phyloP scores from a whole-genome alignment of 345 rosid genomes.

The Cardamine occulta region DNA sequence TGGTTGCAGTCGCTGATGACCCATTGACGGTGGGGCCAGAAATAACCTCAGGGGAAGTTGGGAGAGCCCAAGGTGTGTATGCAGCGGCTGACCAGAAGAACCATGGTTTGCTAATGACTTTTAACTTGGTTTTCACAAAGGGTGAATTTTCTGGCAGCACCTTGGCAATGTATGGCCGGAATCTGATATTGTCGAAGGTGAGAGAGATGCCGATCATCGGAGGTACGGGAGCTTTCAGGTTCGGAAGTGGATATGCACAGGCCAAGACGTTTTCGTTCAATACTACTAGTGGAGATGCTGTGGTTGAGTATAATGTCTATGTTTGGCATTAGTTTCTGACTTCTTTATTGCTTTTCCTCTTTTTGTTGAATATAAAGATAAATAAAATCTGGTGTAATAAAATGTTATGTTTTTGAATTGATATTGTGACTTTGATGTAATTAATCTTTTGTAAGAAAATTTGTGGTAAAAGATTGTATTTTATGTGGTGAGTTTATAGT shows the following conservation, averaged over 20 bases:
- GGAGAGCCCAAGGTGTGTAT: conserved; percentile 60
- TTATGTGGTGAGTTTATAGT: neutral
- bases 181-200: conserved; percentile 23
- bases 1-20: conserved; percentile 37
- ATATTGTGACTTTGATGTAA: neutral
- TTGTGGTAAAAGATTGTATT: neutral
- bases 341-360: neutral
- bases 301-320: conserved; percentile 54
- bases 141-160: conserved; percentile 60
- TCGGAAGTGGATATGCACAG: conserved; percentile 55
- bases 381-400: neutral
- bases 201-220: conserved; percentile 65
- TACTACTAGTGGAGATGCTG: conserved; percentile 45
- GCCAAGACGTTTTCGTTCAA: conserved; percentile 45
- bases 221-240: conserved; percentile 56
- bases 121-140: conserved; percentile 50
- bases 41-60: conserved; percentile 54
- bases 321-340: conserved; percentile 3
- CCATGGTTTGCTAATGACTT: conserved; percentile 45
- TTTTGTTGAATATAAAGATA: neutral
- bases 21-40: conserved; percentile 48
- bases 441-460: neutral
- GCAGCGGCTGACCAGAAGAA: conserved; percentile 38
- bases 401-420: neutral
- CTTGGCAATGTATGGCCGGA: conserved; percentile 49